Percentiles rank a stretch among this genome's conserved stretches.
Conservation (phyloP, 768 basidiomycete species). For the Mycena indigotica region DNA sequence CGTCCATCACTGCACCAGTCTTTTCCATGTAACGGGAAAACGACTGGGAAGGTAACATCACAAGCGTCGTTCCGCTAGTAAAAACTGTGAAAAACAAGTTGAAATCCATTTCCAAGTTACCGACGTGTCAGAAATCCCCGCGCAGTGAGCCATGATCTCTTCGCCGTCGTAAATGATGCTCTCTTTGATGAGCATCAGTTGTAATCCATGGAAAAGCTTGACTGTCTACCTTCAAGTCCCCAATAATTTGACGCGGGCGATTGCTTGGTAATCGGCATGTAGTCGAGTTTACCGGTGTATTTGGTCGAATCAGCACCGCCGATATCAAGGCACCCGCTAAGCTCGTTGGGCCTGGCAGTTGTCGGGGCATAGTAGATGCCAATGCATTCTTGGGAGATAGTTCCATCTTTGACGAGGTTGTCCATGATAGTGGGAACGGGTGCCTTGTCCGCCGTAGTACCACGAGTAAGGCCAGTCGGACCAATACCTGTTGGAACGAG, state of each 20-base stretch:
- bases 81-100: neutral
- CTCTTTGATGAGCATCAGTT: too few relatives aligned
- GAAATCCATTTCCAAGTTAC: conserved; percentile 7
- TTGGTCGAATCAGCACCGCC: conserved; percentile 32
- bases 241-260: conserved; percentile 40
- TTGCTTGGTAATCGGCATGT: conserved; percentile 22
- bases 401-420: conserved; percentile 36
- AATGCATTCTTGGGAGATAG: conserved; percentile 32
- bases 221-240: too few relatives aligned
- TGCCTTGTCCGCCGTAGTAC: conserved; percentile 17
- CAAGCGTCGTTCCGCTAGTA: conserved; percentile 34
- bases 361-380: conserved; percentile 45
- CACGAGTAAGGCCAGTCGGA: conserved; percentile 44
- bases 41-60: conserved; percentile 34
- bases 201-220: too few relatives aligned
- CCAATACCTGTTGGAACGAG: conserved; percentile 40
- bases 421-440: conserved; percentile 48
- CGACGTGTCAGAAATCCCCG: conserved; percentile 46
- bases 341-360: conserved; percentile 9
- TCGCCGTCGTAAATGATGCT: conserved; percentile 37
- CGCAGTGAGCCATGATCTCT: conserved; percentile 32
- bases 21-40: conserved; percentile 31
- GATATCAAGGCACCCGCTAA: conserved; percentile 22
- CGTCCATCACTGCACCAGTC: conserved; percentile 36
- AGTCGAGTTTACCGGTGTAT: conserved; percentile 19